A percentile compares a stretch with the other conserved stretches of the same genome.
Evolutionary conservation across 2,329 filamentous ascomycete genomes (phyloP).

Genomic region (Cladosporium sp.): DNA sequence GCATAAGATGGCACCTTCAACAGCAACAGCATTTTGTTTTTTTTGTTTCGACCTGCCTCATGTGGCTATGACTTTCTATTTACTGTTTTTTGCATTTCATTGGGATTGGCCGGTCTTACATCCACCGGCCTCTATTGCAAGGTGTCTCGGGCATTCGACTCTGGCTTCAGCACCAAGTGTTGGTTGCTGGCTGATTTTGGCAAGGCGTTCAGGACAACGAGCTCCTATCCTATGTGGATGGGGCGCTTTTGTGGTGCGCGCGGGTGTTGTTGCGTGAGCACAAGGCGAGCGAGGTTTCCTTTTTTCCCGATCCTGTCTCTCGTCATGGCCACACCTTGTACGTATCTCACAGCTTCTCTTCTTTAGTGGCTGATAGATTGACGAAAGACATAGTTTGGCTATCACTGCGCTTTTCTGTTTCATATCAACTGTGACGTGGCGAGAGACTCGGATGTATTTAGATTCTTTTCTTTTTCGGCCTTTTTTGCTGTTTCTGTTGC

Average conservation of each 20-base stretch:
- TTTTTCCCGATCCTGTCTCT: constrained; percentile 20
- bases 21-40: constrained; percentile 8
- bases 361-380: constrained; percentile 32
- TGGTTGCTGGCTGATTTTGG: constrained; percentile 23
- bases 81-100: constrained; percentile 16
- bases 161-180: constrained; percentile 26
- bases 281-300: constrained; percentile 11
- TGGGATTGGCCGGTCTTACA: constrained; percentile 20
- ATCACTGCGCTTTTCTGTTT: constrained; percentile 19
- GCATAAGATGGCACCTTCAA: not conserved
- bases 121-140: constrained; percentile 16
- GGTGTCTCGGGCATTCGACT: constrained; percentile 23
- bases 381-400: constrained; percentile 30
- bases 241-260: constrained; percentile 4
- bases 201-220: constrained; percentile 16
- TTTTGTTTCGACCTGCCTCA: constrained; percentile 7
- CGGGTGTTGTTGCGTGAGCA: constrained; percentile 2
- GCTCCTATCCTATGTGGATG: constrained; percentile 1
- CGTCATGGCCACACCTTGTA: constrained; percentile 28
- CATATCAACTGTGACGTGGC: constrained; percentile 20
- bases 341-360: constrained; percentile 28
- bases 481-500: constrained; percentile 2
- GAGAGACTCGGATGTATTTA: constrained; percentile 22
- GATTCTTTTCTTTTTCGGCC: constrained; percentile 1
- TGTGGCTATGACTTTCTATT: constrained; percentile 19